Percentiles rank a stretch among this genome's conserved stretches.
Evolutionary conservation across 2,329 filamentous ascomycete genomes (phyloP).

Genomic region (Keithomyces neogunnii): DNA sequence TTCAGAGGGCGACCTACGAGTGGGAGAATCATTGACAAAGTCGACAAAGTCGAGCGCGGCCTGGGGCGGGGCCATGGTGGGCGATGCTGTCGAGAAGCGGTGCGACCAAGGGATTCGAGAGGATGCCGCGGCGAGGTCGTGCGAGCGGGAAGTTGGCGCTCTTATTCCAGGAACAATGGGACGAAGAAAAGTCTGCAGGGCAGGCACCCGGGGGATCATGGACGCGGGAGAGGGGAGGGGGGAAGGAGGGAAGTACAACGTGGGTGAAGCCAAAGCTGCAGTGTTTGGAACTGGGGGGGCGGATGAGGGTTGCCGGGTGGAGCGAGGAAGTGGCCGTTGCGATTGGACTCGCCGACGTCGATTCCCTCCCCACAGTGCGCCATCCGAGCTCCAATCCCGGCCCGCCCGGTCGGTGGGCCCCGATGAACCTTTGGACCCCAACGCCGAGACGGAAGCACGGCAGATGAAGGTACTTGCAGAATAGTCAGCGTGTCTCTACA

Average conservation of each 20-base stretch:
- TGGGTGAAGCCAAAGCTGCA: neutral
- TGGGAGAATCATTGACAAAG: slow-evolving; percentile 91
- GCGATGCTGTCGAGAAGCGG: slow-evolving; percentile 20
- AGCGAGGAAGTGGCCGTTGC: neutral
- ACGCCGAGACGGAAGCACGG: no score
- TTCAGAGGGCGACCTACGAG: slow-evolving; percentile 50
- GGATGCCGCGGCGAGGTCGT: neutral
- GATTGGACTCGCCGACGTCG: neutral
- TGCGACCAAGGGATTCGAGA: neutral
- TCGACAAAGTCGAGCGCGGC: slow-evolving; percentile 77
- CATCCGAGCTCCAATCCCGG: no score
- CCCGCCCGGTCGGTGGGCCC: no score
- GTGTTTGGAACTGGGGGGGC: neutral
- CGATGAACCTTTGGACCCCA: no score
- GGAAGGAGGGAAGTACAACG: neutral
- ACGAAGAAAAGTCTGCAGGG: neutral
- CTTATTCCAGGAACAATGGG: neutral
- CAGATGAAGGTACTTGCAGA: no score
- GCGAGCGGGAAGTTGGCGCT: neutral
- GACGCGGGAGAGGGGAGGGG: neutral
- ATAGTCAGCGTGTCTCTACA: no score
- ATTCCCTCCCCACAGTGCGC: neutral
- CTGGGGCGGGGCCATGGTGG: slow-evolving; percentile 42
- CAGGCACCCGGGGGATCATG: neutral
- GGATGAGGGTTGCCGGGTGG: neutral